Evolutionary conservation across 306 rosid genomes (phyloP).

Genomic region (Pyrus pyrifolia): DNA sequence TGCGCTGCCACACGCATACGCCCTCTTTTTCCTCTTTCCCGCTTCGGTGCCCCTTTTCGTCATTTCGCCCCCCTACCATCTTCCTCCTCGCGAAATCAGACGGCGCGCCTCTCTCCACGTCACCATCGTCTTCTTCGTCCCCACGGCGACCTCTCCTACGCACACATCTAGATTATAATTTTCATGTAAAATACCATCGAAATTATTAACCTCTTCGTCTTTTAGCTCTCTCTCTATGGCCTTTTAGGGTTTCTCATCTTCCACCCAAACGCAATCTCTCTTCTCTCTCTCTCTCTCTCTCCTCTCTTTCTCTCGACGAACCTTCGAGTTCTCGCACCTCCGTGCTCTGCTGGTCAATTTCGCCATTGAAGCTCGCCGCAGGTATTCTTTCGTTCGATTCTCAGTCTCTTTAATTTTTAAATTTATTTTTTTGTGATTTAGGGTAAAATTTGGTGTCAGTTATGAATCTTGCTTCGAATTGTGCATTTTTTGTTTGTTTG

Average conservation of each 20-base stretch:
- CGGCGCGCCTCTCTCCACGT: slow-evolving; percentile 56
- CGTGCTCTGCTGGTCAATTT: slow-evolving; percentile 15
- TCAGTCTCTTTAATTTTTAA: background rate
- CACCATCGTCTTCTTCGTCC: slow-evolving; percentile 54
- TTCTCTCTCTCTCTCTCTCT: background rate
- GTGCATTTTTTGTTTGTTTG: background rate
- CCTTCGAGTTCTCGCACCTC: slow-evolving; percentile 1
- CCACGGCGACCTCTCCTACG: slow-evolving; percentile 32
- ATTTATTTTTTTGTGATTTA: background rate
- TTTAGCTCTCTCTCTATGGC: background rate
- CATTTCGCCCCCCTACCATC: slow-evolving; percentile 27
- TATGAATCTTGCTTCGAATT: background rate
- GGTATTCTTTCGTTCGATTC: slow-evolving; percentile 34
- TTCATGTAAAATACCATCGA: too few species aligned
- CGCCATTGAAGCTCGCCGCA: slow-evolving; percentile 10
- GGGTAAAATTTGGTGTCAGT: background rate
- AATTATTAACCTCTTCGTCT: slow-evolving; percentile 20
- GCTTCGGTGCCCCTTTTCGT: slow-evolving; percentile 49
- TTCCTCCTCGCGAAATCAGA: slow-evolving; percentile 31
- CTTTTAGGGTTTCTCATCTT: slow-evolving; percentile 52
- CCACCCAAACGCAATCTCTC: background rate
- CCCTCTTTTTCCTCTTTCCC: slow-evolving; percentile 12
- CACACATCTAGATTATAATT: background rate
- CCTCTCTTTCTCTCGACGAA: background rate
- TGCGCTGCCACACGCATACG: slow-evolving; percentile 19